Base-by-base conservation (phyloP, 2,329 filamentous ascomycete species). In the Colletotrichum echinochloae region DNA sequence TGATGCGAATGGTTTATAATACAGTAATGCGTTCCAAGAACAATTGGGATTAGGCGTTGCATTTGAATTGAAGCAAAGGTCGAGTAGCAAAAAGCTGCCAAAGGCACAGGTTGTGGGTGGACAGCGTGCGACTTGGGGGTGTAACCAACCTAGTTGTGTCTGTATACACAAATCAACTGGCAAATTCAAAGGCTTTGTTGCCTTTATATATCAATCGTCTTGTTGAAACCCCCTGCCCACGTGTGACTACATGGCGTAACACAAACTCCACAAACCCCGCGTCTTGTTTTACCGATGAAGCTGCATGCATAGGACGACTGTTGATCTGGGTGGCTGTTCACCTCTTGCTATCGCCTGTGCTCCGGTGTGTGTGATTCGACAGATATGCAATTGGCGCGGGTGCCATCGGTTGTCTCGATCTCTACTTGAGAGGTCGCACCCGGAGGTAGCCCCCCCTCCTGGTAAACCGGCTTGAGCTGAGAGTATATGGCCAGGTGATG, bases 21-120 rank as follows among this genome's bases (percentile, higher is more conserved):
- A 65, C 56, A 65, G 65, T 69, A 72, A 69, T 65, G 70, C 65
- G 70, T 52, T 70, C 60, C 60, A 70, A 60, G 55, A 65, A 70
- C 60, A 51, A 62, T 51, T 66, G 65, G 65, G 59, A 68, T 59
- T 48, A 59, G 57, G 68, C 52, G 57, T 71, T 68, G 68, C 59
- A 68, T 63, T 59, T 62, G 51, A 59, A 35, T 60, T 59, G 37
- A 59, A 60, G 59, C 68, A 68, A 51, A 28, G 65, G 23, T 59
- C 55, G 30, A 67, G 41, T 67, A 61, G 56, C 64, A 52, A 23
- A 48, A 30, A 57, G 65, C 67, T 20, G 30, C 60, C 41, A 16
- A 46, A 35, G 46, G 48, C 16, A 62, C 39, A 44, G 35, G 44
- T 57, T 46, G 57, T 52, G 37, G 28, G 51, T 18, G 37, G 44